Evolutionary conservation across 306 rosid species (phyloP).

Genomic region (Quercus wislizeni): DNA sequence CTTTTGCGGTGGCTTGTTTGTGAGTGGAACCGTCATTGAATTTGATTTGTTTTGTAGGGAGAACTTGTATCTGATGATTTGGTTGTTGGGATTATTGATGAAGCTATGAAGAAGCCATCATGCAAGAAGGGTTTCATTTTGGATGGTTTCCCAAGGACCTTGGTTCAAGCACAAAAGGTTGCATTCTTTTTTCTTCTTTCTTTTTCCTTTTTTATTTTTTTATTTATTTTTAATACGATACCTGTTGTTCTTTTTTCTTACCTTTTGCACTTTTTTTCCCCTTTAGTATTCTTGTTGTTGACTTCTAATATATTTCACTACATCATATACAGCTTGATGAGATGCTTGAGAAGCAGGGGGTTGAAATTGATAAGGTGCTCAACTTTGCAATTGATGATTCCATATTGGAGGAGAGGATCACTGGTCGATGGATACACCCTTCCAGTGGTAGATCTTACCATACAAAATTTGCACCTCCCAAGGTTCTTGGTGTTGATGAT

Average conservation of each 20-base stretch:
- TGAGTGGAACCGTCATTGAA: not conserved
- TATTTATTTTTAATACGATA: not conserved
- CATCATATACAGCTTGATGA: constrained; percentile 67
- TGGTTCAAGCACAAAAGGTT: constrained; percentile 91
- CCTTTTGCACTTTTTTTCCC: constrained; percentile 9
- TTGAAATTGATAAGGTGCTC: constrained; percentile 83
- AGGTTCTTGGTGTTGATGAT: constrained; percentile 80
- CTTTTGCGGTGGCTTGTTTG: not conserved
- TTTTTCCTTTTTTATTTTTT: constrained; percentile 12
- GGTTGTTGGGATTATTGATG: constrained; percentile 92
- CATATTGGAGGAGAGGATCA: constrained; percentile 87
- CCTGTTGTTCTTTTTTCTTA: not conserved
- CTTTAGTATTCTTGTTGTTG: not conserved
- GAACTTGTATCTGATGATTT: constrained; percentile 95
- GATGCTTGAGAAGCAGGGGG: constrained; percentile 66
- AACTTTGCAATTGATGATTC: constrained; percentile 81
- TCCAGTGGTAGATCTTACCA: constrained; percentile 92
- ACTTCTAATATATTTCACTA: not conserved
- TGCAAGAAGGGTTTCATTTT: constrained; percentile 96
- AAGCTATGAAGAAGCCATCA: constrained; percentile 86
- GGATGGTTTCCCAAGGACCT: constrained; percentile 94
- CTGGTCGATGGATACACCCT: constrained; percentile 97
- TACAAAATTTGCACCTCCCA: constrained; percentile 89
- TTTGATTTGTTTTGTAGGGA: constrained; percentile 55
- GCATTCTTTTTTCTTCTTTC: not conserved